phyloP scores from a whole-genome alignment of 306 rosid genomes.

The Adenanthera pavonina region DNA sequence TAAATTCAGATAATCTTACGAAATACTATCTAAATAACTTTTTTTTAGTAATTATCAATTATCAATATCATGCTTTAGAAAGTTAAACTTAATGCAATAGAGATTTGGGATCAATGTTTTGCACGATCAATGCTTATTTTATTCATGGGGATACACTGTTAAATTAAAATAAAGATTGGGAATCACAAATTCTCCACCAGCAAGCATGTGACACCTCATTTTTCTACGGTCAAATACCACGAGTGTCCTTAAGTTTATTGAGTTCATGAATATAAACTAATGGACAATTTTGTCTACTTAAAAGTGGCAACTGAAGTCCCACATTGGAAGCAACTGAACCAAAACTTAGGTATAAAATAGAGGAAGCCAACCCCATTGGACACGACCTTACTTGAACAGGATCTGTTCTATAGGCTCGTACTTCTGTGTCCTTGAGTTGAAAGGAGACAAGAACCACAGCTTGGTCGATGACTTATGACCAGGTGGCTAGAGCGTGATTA shows the following conservation, averaged over 20 bases:
- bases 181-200: too few species aligned
- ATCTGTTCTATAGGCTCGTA: slow-evolving; percentile 1
- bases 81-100: too few species aligned
- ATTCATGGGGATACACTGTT: too few species aligned
- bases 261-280: background rate
- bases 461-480: background rate
- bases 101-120: too few species aligned
- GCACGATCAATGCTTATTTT: too few species aligned
- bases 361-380: accelerated
- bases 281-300: background rate
- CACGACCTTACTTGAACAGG: background rate
- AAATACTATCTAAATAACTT: background rate
- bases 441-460: background rate
- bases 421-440: background rate
- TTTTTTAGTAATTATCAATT: too few species aligned
- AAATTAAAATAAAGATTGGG: background rate
- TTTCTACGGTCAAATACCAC: background rate
- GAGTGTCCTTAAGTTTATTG: background rate
- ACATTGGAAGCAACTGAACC: accelerated
- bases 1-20: background rate
- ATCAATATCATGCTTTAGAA: background rate
- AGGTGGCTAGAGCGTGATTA: background rate
- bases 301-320: background rate
- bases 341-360: background rate
- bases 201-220: background rate